Conservation (phyloP, 2,329 filamentous ascomycete genomes). For the Harringtonia lauricola region DNA sequence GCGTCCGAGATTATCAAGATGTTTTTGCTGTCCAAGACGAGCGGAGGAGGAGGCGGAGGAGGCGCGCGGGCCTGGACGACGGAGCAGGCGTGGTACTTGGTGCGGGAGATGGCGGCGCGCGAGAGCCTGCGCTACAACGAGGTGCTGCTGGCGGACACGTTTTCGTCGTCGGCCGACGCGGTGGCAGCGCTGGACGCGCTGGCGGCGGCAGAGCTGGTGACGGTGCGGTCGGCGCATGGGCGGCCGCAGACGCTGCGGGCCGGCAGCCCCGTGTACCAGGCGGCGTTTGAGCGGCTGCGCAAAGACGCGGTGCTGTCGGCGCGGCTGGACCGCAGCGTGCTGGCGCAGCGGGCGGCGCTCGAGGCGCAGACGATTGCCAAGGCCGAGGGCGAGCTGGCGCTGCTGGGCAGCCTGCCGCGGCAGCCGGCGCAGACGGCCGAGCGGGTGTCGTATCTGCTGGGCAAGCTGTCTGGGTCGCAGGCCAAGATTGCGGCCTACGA, state of each 20-base stretch:
- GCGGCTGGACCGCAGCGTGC: slow-evolving; percentile 59
- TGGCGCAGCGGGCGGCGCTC: slow-evolving; percentile 57
- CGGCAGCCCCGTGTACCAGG: slow-evolving; percentile 75
- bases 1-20: slow-evolving; percentile 89
- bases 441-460: slow-evolving; percentile 60
- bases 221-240: slow-evolving; percentile 60
- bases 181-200: slow-evolving; percentile 71
- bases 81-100: slow-evolving; percentile 83
- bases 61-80: slow-evolving; percentile 50
- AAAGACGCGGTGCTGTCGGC: slow-evolving; percentile 63
- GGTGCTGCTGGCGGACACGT: slow-evolving; percentile 65
- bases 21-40: slow-evolving; percentile 60
- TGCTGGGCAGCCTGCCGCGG: slow-evolving; percentile 59
- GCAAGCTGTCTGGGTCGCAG: slow-evolving; percentile 66
- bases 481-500: slow-evolving; percentile 64
- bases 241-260: slow-evolving; percentile 68
- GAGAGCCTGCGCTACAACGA: slow-evolving; percentile 74
- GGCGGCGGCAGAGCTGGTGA: slow-evolving; percentile 77
- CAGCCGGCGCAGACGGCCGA: slow-evolving; percentile 57
- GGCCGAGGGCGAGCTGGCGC: slow-evolving; percentile 63
- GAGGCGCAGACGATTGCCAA: slow-evolving; percentile 68
- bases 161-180: slow-evolving; percentile 53
- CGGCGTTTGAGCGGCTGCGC: slow-evolving; percentile 66
- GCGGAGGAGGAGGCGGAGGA: slow-evolving; percentile 14
- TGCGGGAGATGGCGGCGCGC: slow-evolving; percentile 60